Conservation (phyloP, 116 monocot genomes). For the Papilionanthe hybrid region DNA sequence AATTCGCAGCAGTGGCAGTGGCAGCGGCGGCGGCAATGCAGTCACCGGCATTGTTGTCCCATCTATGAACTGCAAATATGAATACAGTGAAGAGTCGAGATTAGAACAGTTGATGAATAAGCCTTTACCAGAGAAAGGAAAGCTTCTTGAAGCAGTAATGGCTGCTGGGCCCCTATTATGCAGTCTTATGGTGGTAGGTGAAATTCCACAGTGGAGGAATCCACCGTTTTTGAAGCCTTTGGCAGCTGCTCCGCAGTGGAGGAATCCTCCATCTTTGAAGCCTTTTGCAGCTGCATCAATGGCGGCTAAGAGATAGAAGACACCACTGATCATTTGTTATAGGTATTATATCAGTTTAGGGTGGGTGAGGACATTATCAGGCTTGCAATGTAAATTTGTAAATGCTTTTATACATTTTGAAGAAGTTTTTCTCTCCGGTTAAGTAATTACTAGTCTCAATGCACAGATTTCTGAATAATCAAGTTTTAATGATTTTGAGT, state of each 20-base stretch:
- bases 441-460: too few relatives aligned
- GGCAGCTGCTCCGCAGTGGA: slow-evolving; percentile 26
- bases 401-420: too few relatives aligned
- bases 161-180: slow-evolving; percentile 34
- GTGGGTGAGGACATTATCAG: too few relatives aligned
- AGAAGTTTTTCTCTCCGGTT: too few relatives aligned
- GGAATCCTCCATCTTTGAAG: slow-evolving; percentile 37
- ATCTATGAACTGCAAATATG: background rate
- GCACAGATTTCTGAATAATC: too few relatives aligned
- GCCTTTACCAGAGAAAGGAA: slow-evolving; percentile 40
- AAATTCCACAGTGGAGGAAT: slow-evolving; percentile 45
- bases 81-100: background rate
- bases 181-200: slow-evolving; percentile 30
- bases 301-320: too few relatives aligned
- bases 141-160: slow-evolving; percentile 34
- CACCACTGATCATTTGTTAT: too few relatives aligned
- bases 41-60: background rate
- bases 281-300: background rate
- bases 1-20: slow-evolving; percentile 11
- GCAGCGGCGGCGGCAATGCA: slow-evolving; percentile 15
- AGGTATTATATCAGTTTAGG: too few relatives aligned
- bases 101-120: slow-evolving; percentile 21
- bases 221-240: slow-evolving; percentile 24
- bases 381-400: too few relatives aligned
- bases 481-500: too few relatives aligned